A percentile compares a stretch with the other conserved stretches of the same genome.
These are phyloP conservation scores for Bimuria novae-zelandiae DNA, from an alignment of 2,329 filamentous ascomycete species.

Conservation along the genomic window DNA sequence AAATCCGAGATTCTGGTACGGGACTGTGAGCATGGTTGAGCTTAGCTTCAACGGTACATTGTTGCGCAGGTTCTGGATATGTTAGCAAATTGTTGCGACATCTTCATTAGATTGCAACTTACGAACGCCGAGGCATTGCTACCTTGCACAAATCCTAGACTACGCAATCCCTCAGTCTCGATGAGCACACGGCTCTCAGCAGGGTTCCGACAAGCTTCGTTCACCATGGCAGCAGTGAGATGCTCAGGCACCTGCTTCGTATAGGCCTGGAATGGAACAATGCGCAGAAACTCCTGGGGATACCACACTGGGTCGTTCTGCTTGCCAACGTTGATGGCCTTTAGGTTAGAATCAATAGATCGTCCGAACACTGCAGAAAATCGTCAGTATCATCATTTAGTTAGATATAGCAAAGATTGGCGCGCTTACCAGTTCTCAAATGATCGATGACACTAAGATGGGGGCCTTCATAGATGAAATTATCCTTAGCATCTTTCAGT, in stretches of 20 bases:
- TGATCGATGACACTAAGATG: background rate
- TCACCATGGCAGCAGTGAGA: constrained; percentile 19
- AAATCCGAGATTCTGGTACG: background rate
- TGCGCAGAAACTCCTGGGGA: constrained; percentile 11
- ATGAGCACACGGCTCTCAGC: constrained; percentile 15
- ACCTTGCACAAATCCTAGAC: constrained; percentile 10
- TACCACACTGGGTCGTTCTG: constrained; percentile 9
- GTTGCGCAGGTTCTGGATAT: background rate
- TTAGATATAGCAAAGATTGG: background rate
- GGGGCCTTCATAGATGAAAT: background rate
- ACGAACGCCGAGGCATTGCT: background rate
- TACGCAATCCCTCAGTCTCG: constrained; percentile 24
- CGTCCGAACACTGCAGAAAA: background rate
- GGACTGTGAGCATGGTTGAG: background rate
- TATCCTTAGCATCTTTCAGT: background rate
- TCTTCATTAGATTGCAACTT: background rate
- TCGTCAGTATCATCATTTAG: background rate
- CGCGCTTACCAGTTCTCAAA: background rate
- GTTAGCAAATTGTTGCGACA: background rate
- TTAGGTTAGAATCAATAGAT: background rate
- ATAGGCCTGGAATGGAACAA: constrained; percentile 23
- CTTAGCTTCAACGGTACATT: background rate
- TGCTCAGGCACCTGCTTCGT: constrained; percentile 19
- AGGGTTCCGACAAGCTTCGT: constrained; percentile 16
- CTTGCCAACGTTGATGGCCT: constrained; percentile 6